Base-by-base conservation (phyloP, 257 asterid species). In the Solanum dulcamara region DNA sequence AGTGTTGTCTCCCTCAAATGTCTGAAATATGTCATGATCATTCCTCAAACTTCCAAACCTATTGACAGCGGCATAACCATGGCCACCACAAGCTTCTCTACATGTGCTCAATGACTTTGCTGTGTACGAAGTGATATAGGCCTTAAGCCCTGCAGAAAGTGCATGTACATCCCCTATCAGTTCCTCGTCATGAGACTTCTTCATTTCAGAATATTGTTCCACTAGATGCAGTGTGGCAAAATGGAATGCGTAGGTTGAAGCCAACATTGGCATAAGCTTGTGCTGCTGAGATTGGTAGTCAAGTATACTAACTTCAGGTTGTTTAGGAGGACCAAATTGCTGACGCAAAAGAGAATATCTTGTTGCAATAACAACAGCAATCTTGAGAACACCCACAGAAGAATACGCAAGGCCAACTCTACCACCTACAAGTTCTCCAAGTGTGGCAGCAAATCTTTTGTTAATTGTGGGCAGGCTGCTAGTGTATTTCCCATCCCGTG, bases 351-450 rank as follows among this genome's bases (percentile, higher is more conserved):
- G 86, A 80, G 99, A 97, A 87, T 92, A 95, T 84, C 98, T 91
- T 35, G 94, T 93, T 3, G 99, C 97, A 89, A 96, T 96, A 17
- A 93, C 89, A 67, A 91, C 92, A 32, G 97, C 91, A 55, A 96
- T 89, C 88, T 96, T 96, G 40, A 96, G 92, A 74, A 96, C 97
- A 4, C 98, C 98, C 35, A 93, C 98, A 2, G 99, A 96, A 64
- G 98, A 92, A 89, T 94, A 95, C 35, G 99, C 99, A 80, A 96
- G 97, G 66, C 97, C 98, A 18, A 96, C 99, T 85, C 99, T 90
- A 86, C 99, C 99, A 81, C 99, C 99, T 10, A 96, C 98, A 81
- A 96, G 98, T 90, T 96, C 99, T 46, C 99, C 99, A 62, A 96
- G 87, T 35, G 99, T 96, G 90, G 99, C 99, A 8, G 93, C 98